Evolutionary conservation across 179 eudicot species (phyloP).

Genomic region (Corrigiola litoralis): DNA sequence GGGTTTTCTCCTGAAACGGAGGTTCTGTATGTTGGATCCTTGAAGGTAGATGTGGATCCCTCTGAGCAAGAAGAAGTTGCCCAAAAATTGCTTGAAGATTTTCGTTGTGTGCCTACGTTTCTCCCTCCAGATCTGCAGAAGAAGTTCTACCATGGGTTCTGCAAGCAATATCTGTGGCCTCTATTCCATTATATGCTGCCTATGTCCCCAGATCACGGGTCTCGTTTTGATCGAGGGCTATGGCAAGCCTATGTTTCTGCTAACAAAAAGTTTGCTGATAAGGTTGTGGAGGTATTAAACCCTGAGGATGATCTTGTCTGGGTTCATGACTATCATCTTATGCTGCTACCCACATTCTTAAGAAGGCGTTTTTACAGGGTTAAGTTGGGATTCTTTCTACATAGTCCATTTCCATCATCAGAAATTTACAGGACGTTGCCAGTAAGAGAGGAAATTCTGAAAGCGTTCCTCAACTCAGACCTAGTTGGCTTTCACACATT

Average conservation of each 20-base stretch:
- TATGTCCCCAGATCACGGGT: conserved; percentile 34
- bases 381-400: conserved; percentile 35
- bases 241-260: conserved; percentile 48
- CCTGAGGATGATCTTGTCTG: conserved; percentile 40
- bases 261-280: conserved; percentile 38
- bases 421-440: conserved; percentile 42
- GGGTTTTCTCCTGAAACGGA: conserved; percentile 34
- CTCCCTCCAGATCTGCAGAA: conserved; percentile 35
- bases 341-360: conserved; percentile 38
- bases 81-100: conserved; percentile 26
- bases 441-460: conserved; percentile 33
- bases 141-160: conserved; percentile 45
- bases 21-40: conserved; percentile 38
- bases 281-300: conserved; percentile 29
- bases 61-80: conserved; percentile 41
- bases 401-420: conserved; percentile 41
- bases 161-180: conserved; percentile 48
- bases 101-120: conserved; percentile 40
- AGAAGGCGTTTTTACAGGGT: conserved; percentile 35
- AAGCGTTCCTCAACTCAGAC: conserved; percentile 35
- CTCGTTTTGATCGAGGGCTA: conserved; percentile 32
- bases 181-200: conserved; percentile 51
- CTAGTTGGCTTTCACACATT: conserved; percentile 40
- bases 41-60: conserved; percentile 30
- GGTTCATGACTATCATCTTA: conserved; percentile 45